Evolutionary conservation across 2,329 filamentous ascomycete species (phyloP).

Genomic region (Conoideocrella luteorostrata): DNA sequence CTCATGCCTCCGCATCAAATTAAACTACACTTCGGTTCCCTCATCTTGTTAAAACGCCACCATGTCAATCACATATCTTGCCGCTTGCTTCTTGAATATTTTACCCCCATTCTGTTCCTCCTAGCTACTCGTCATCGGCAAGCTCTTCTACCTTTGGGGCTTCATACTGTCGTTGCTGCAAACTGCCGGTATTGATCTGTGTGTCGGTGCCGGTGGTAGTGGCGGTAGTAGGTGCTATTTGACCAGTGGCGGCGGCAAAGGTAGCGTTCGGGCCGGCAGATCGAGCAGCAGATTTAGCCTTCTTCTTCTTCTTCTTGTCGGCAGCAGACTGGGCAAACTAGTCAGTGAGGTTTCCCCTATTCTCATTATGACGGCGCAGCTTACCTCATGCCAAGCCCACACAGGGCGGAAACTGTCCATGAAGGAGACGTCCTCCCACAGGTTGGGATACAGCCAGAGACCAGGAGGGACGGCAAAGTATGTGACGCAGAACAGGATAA

Average conservation of each 20-base stretch:
- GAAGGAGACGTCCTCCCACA: slow-evolving; percentile 98
- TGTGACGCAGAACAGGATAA: slow-evolving; percentile 90
- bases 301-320: slow-evolving; percentile 49
- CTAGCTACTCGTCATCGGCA: slow-evolving; percentile 41
- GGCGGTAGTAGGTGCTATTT: slow-evolving; percentile 44
- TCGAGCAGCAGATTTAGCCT: slow-evolving; percentile 34
- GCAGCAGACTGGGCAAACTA: slow-evolving; percentile 11
- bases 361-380: too few species aligned
- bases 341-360: too few species aligned
- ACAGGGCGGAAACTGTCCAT: slow-evolving; percentile 93
- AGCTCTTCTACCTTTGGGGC: slow-evolving; percentile 50
- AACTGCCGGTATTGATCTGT: slow-evolving; percentile 39
- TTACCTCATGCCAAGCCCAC: slow-evolving; percentile 97
- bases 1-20: too few species aligned
- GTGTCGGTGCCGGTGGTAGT: slow-evolving; percentile 52
- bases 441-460: slow-evolving; percentile 95
- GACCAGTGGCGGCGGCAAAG: slow-evolving; percentile 48
- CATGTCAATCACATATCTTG: too few species aligned
- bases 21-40: too few species aligned
- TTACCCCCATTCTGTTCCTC: not conserved
- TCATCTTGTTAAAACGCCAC: too few species aligned
- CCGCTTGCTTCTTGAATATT: too few species aligned
- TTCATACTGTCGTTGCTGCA: slow-evolving; percentile 38
- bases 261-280: slow-evolving; percentile 29
- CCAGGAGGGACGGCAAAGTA: slow-evolving; percentile 80